Percentiles rank a stretch among this genome's conserved stretches.
Evolutionary conservation across 495 filamentous ascomycete genomes (phyloP).

Genomic region (Friedmanniomyces endolithicus): DNA sequence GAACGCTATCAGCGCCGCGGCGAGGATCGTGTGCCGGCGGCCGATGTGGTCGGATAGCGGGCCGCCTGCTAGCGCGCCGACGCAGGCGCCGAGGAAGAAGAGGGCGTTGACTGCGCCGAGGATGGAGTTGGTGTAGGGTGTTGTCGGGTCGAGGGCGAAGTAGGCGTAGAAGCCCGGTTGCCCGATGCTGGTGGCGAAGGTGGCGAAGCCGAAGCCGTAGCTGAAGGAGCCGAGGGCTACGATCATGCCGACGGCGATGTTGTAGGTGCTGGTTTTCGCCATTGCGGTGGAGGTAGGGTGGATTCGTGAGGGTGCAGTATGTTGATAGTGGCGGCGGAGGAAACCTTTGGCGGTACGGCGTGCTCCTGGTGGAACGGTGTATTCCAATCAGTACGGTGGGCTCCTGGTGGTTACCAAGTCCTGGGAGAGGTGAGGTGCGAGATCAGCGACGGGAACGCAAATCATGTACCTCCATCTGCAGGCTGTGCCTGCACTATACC

Average conservation of each 20-base stretch:
- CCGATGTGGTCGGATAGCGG: slow-evolving; percentile 21
- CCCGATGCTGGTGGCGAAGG: slow-evolving; percentile 21
- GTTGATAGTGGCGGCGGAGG: no score
- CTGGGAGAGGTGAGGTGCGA: neutral
- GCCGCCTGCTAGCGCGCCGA: slow-evolving; percentile 18
- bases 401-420: no score
- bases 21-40: slow-evolving; percentile 14
- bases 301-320: no score
- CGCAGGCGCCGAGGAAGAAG: slow-evolving; percentile 22
- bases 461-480: neutral
- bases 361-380: no score
- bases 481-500: neutral
- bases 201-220: slow-evolving; percentile 23
- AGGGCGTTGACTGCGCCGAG: slow-evolving; percentile 25
- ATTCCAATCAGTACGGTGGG: no score
- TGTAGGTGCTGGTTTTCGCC: slow-evolving; percentile 21
- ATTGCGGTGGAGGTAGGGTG: slow-evolving; percentile 4
- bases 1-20: slow-evolving; percentile 8
- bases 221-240: slow-evolving; percentile 24
- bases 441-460: neutral
- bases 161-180: slow-evolving; percentile 23
- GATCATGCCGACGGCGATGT: slow-evolving; percentile 19
- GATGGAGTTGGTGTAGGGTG: slow-evolving; percentile 23
- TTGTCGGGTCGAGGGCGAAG: slow-evolving; percentile 20
- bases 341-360: no score